Evolutionary conservation across 805 yeast genomes (phyloP).

Genomic region (Starmerella cellae): DNA sequence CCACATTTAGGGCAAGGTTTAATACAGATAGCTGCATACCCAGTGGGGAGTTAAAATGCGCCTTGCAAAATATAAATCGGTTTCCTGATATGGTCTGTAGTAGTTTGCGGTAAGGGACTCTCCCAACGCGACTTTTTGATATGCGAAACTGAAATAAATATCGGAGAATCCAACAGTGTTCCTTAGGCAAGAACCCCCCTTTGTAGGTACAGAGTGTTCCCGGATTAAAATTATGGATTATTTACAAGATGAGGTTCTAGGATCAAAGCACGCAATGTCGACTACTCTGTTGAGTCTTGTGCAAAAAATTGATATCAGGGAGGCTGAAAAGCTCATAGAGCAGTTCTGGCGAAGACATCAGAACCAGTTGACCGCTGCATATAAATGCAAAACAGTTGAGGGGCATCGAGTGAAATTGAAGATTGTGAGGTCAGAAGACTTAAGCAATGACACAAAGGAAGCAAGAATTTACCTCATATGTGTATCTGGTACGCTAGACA

Average conservation of each 20-base stretch:
- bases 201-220: no score
- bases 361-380: slow-evolving; percentile 9
- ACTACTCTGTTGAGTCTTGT: slow-evolving; percentile 7
- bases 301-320: neutral
- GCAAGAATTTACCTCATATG: slow-evolving; percentile 9
- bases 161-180: no score
- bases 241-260: slow-evolving; percentile 10
- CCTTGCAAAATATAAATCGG: no score
- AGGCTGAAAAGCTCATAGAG: slow-evolving; percentile 5
- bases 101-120: no score
- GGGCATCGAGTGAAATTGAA: neutral
- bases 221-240: slow-evolving; percentile 1
- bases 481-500: slow-evolving; percentile 8
- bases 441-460: neutral
- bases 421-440: neutral
- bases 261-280: slow-evolving; percentile 7
- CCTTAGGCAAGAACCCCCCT: no score
- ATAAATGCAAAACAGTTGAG: neutral
- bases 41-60: no score
- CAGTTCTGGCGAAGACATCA: slow-evolving; percentile 4
- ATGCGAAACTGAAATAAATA: no score
- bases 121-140: no score
- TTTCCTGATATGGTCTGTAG: no score
- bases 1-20: no score
- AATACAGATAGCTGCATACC: no score